Evolutionary conservation across 176 grass and related monocot species (phyloP).

Genomic region (sorghum (Sorghum bicolor)): Sorghum_bicolor_NCBIv3 NC_012873.2:59791501-59792000

Average conservation of each 20-base stretch:
- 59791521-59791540: background rate
- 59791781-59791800: constrained; percentile 42
- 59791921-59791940: constrained; percentile 10
- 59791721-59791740: constrained; percentile 34
- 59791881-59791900: background rate
- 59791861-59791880: constrained; percentile 28
- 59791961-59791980: constrained; percentile 70
- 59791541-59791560: background rate
- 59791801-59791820: constrained; percentile 22
- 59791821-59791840: constrained; percentile 20
- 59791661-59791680: background rate
- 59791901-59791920: background rate
- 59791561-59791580: background rate
- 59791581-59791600: background rate
- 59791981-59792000: constrained; percentile 63
- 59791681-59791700: background rate
- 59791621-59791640: background rate
- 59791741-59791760: constrained; percentile 12
- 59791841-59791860: background rate
- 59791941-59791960: constrained; percentile 47
- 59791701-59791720: background rate
- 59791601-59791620: constrained; percentile 11
- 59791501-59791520: no score
- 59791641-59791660: background rate
- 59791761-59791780: constrained; percentile 14